Conservation (phyloP, 148 eudicot genomes). For the Nyssa sinensis region DNA sequence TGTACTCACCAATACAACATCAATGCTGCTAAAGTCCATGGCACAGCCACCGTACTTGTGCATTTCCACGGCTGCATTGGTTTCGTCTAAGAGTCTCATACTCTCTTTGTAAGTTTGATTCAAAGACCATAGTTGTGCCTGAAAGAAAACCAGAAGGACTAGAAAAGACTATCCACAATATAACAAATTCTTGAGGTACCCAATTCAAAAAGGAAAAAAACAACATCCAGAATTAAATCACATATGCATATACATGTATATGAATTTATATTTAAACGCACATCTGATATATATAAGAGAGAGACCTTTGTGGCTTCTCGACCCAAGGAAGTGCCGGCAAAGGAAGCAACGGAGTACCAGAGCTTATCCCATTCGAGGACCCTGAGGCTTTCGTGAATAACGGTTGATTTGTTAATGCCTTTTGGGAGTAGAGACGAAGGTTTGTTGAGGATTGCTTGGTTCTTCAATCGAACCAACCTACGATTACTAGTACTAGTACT, state of each 20-base stretch:
- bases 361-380: constrained; percentile 87
- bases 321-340: constrained; percentile 75
- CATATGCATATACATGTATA: constrained; percentile 10
- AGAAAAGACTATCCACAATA: too few relatives aligned
- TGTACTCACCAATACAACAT: constrained; percentile 54
- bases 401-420: constrained; percentile 18
- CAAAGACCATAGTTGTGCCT: constrained; percentile 72
- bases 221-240: neutral
- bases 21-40: constrained; percentile 64
- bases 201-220: too few relatives aligned
- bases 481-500: neutral
- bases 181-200: too few relatives aligned
- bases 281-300: neutral
- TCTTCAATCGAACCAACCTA: neutral
- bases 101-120: constrained; percentile 74
- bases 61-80: constrained; percentile 89
- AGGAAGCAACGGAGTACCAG: constrained; percentile 83
- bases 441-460: constrained; percentile 17
- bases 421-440: constrained; percentile 2
- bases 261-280: neutral
- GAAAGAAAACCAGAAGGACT: constrained; percentile 11
- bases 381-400: constrained; percentile 57
- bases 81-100: constrained; percentile 61
- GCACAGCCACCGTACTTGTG: constrained; percentile 50
- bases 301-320: constrained; percentile 72